Percentiles rank a stretch among this genome's conserved stretches.
phyloP scores from a whole-genome alignment of 2,329 filamentous ascomycete species.

The Chrysosporium keratinophilum region DNA sequence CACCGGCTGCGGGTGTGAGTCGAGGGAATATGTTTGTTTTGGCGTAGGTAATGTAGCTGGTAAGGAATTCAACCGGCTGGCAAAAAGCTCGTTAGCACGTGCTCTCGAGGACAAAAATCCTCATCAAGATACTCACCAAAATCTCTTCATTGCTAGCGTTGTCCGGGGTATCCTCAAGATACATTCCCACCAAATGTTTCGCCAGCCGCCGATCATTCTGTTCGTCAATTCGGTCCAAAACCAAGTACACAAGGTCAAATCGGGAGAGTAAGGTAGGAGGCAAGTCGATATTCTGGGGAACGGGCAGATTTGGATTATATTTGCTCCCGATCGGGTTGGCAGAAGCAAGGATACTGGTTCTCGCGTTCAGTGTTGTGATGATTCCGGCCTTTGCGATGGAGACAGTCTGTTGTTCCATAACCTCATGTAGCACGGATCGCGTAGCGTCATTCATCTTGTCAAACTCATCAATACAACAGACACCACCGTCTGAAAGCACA shows the following conservation, averaged over 20 bases:
- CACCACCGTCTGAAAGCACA: slow-evolving; percentile 62
- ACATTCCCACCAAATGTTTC: slow-evolving; percentile 89
- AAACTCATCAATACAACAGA: slow-evolving; percentile 71
- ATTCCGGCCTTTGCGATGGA: slow-evolving; percentile 70
- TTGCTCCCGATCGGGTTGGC: slow-evolving; percentile 97
- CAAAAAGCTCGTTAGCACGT: slow-evolving; percentile 11
- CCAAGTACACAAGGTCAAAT: slow-evolving; percentile 94
- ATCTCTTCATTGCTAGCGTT: slow-evolving; percentile 69
- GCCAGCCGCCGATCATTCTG: slow-evolving; percentile 78
- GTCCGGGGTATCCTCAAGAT: slow-evolving; percentile 86
- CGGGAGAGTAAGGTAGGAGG: slow-evolving; percentile 88
- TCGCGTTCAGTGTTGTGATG: slow-evolving; percentile 81
- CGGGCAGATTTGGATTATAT: slow-evolving; percentile 90
- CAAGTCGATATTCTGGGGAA: slow-evolving; percentile 95
- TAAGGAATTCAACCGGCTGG: slow-evolving; percentile 90
- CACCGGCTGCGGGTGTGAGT: slow-evolving; percentile 68
- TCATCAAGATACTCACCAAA: slow-evolving; percentile 48
- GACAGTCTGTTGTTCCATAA: slow-evolving; percentile 72
- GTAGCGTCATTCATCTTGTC: slow-evolving; percentile 72
- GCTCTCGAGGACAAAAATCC: not conserved
- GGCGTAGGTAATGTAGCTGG: slow-evolving; percentile 93
- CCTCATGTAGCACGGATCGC: slow-evolving; percentile 64
- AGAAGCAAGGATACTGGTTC: slow-evolving; percentile 90
- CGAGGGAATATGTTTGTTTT: slow-evolving; percentile 73
- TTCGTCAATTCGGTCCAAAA: slow-evolving; percentile 88